phyloP scores from a whole-genome alignment of 306 rosid species.

The Fagus crenata region DNA sequence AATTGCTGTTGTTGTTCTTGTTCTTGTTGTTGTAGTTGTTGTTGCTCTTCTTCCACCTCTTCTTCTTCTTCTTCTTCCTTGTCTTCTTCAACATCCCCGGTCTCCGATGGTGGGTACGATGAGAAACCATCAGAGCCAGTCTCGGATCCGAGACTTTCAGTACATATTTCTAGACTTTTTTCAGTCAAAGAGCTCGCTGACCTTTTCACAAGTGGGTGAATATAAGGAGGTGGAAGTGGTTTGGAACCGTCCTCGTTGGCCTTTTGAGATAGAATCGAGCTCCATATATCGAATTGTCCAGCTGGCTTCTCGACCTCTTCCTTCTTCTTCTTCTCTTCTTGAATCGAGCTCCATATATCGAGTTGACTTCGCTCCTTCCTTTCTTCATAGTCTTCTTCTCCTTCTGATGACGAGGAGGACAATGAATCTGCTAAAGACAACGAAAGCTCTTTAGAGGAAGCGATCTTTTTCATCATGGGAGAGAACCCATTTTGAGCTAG shows the following conservation, averaged over 20 bases:
- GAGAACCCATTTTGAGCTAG: slow-evolving; percentile 49
- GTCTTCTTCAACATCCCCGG: slow-evolving; percentile 32
- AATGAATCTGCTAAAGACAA: slow-evolving; percentile 19
- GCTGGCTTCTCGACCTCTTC: slow-evolving; percentile 29
- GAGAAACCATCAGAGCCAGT: slow-evolving; percentile 77
- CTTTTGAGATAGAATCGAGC: slow-evolving; percentile 52
- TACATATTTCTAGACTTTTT: slow-evolving; percentile 76
- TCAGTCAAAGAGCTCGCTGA: slow-evolving; percentile 50
- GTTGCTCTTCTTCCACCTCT: not conserved
- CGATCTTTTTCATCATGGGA: slow-evolving; percentile 53
- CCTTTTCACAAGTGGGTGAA: slow-evolving; percentile 80
- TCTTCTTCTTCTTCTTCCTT: not conserved
- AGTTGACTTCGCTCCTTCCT: slow-evolving; percentile 32
- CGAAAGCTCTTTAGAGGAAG: slow-evolving; percentile 51
- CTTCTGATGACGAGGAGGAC: slow-evolving; percentile 30
- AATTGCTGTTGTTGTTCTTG: not conserved
- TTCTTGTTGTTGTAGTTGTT: not conserved
- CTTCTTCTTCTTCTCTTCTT: slow-evolving; percentile 29
- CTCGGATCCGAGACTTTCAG: slow-evolving; percentile 95
- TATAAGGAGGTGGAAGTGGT: slow-evolving; percentile 50
- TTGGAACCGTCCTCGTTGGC: slow-evolving; percentile 39
- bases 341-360: slow-evolving; percentile 53
- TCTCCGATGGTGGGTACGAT: slow-evolving; percentile 48
- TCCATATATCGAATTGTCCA: slow-evolving; percentile 48
- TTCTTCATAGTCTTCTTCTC: slow-evolving; percentile 25